A percentile compares a stretch with the other conserved stretches of the same genome.
Conservation (phyloP, 768 basidiomycete genomes). For the Lyophyllum decastes region DNA sequence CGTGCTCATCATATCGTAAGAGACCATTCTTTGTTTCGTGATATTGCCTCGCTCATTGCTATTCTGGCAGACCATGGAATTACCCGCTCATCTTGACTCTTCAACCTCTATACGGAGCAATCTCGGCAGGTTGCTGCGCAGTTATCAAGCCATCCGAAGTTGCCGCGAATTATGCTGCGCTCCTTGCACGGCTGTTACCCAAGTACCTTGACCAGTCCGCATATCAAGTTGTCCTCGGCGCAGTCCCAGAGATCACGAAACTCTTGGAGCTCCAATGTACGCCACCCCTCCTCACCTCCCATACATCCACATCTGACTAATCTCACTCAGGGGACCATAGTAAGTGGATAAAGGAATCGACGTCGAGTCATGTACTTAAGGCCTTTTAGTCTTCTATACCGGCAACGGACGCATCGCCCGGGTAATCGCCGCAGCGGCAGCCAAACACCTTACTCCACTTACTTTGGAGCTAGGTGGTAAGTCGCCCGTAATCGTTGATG, state of each 20-base stretch:
- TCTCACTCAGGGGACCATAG: slow-evolving; percentile 28
- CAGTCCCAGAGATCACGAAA: slow-evolving; percentile 54
- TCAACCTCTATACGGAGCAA: slow-evolving; percentile 67
- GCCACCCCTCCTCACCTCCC: slow-evolving; percentile 12
- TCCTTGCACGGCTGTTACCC: slow-evolving; percentile 56
- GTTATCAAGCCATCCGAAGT: slow-evolving; percentile 71
- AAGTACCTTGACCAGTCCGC: slow-evolving; percentile 49
- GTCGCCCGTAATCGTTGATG: slow-evolving; percentile 45
- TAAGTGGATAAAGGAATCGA: slow-evolving; percentile 5
- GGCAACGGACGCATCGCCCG: slow-evolving; percentile 47
- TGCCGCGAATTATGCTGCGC: slow-evolving; percentile 44
- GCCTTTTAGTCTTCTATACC: slow-evolving; percentile 43
- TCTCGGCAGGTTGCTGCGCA: slow-evolving; percentile 72
- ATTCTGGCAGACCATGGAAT: slow-evolving; percentile 62
- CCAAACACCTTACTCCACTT: slow-evolving; percentile 53
- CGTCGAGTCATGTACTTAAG: background rate
- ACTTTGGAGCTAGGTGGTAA: slow-evolving; percentile 62
- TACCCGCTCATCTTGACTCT: slow-evolving; percentile 59
- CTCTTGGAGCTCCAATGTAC: slow-evolving; percentile 49
- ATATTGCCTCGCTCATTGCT: background rate
- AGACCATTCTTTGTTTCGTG: slow-evolving; percentile 21
- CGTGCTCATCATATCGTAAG: slow-evolving; percentile 61
- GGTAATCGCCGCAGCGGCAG: slow-evolving; percentile 52
- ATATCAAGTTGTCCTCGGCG: slow-evolving; percentile 61
- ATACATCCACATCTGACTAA: background rate